A percentile compares a stretch with the other conserved stretches of the same genome.
Evolutionary conservation across 2,329 filamentous ascomycete species (phyloP).

Genomic region (Neopestalotiopsis rosae): DNA sequence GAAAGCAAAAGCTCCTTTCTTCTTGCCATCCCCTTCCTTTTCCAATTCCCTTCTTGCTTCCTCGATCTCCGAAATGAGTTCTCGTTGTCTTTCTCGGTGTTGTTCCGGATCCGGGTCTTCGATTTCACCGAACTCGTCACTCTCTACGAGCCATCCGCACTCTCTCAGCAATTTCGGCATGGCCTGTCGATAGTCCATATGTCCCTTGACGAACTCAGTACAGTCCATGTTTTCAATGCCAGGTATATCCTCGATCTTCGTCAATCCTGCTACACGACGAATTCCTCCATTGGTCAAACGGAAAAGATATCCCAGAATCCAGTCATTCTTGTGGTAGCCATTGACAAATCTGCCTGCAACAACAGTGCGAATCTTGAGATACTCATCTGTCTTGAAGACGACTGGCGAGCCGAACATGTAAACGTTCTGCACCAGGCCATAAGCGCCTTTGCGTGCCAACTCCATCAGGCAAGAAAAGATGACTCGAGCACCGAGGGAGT

Average conservation of each 20-base stretch:
- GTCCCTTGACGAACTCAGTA: constrained; percentile 83
- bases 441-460: constrained; percentile 81
- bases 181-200: constrained; percentile 94
- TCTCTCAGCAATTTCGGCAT: constrained; percentile 89
- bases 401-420: constrained; percentile 93
- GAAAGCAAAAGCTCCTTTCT: constrained; percentile 69
- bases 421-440: constrained; percentile 90
- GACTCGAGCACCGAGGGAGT: constrained; percentile 88
- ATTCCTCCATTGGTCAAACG: constrained; percentile 92
- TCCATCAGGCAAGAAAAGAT: constrained; percentile 93
- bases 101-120: constrained; percentile 97
- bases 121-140: constrained; percentile 94
- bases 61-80: constrained; percentile 96
- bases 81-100: constrained; percentile 83
- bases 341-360: constrained; percentile 94
- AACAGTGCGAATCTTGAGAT: constrained; percentile 77
- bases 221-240: constrained; percentile 90
- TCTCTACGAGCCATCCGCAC: constrained; percentile 89
- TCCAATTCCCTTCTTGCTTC: constrained; percentile 89
- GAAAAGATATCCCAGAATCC: constrained; percentile 97
- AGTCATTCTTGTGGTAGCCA: constrained; percentile 92
- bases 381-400: constrained; percentile 92
- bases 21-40: constrained; percentile 70
- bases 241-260: constrained; percentile 74
- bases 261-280: constrained; percentile 84